Evolutionary conservation across 2,329 filamentous ascomycete genomes (phyloP), one percentile per base, ranked within the genome.

Genomic region (Teratosphaeria gauchensis): DNA sequence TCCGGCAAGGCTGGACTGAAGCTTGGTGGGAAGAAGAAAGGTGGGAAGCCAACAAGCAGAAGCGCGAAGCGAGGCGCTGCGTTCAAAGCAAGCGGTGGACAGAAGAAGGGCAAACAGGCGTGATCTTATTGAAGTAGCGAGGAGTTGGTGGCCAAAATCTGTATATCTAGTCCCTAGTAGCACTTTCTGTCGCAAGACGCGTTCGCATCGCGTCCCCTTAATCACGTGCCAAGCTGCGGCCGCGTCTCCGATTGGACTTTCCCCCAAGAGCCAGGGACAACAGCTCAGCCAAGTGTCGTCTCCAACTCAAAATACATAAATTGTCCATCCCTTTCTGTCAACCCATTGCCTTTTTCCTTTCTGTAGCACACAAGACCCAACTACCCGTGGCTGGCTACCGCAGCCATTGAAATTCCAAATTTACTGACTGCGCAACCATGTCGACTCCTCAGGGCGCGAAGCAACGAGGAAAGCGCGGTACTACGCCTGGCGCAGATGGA

Each of bases 1-100:
- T 83, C 86, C 61, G 86, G 82, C 4, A 85, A 79, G 66, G 83
- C 83, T 48, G 86, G 86, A 21, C 70, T 82, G 59, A 83, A 83
- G 68, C 76, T 81, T 38, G 80, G 81, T 11, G 83, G 83, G 63
- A 82, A 66, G 62, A 77, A 76, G 62, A 83, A 80, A 68, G 75
- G 69, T 12, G 69, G 65, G 0, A 77, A 75, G 66, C 73, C 76
- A 14, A 72, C 69, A 19, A 76, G 73, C 54, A 71, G 77, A 58
- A 75, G 77, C 53, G 74, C 72, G 58, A 75, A 72, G 62, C 70
- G 77, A 59, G 76, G 69, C 57, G 68, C 75, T 48, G 74, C 76
- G n/a, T 80, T 74, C 72, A 80, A 79, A 66, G 70, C 73, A 56
- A 71, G 67, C 21, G 70, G 69, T 12, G 75, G 74, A 62, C 73